Percentiles rank a stretch among this genome's conserved stretches.
These are phyloP conservation scores for Rhodofomes roseus DNA, from an alignment of 1,284 basidiomycete genomes.

Conservation along the genomic window DNA sequence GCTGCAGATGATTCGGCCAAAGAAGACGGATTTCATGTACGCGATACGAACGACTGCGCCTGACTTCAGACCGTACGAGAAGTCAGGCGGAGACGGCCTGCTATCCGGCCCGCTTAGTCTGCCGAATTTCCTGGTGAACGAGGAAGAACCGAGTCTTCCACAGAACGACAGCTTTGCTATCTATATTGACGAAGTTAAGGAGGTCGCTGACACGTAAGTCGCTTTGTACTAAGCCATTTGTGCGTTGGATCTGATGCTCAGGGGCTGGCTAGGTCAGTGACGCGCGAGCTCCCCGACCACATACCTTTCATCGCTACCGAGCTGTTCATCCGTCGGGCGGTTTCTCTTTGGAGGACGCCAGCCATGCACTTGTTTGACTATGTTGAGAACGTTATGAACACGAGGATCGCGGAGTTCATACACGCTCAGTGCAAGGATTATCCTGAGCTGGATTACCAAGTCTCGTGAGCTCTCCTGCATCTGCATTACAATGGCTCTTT, in stretches of 20 bases:
- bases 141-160: conserved; percentile 20
- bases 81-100: neutral
- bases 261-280: conserved; percentile 45
- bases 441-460: conserved; percentile 47
- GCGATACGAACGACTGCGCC: conserved; percentile 54
- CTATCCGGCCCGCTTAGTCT: conserved; percentile 4
- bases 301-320: conserved; percentile 61
- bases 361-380: conserved; percentile 43
- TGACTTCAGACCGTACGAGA: conserved; percentile 34
- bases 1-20: conserved; percentile 49
- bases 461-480: conserved; percentile 41
- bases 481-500: neutral
- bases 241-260: too few relatives aligned
- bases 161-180: conserved; percentile 27
- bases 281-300: conserved; percentile 64
- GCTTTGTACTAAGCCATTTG: neutral
- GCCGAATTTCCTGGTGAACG: conserved; percentile 40
- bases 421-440: conserved; percentile 47
- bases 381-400: conserved; percentile 36
- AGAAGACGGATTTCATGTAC: conserved; percentile 42
- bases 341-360: conserved; percentile 47
- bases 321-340: conserved; percentile 42
- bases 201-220: conserved; percentile 44
- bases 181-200: conserved; percentile 55
- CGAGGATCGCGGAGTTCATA: conserved; percentile 40